These are phyloP conservation scores for Rhexocercosporidium sp. DNA, from an alignment of 2,329 filamentous ascomycete genomes.

Conservation along the genomic window DNA sequence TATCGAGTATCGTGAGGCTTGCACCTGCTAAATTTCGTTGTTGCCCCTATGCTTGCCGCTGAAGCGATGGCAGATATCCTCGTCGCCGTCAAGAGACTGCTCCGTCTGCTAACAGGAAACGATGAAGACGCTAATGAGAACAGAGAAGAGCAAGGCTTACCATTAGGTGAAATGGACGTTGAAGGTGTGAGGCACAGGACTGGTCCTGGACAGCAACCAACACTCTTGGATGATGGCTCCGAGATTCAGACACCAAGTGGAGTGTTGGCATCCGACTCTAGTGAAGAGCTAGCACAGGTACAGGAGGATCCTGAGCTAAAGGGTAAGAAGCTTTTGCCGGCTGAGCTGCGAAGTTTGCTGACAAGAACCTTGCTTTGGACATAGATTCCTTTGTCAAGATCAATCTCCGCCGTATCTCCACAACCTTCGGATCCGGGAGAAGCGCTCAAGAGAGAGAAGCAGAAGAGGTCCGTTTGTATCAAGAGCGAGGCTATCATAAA, in stretches of 20 bases:
- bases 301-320: not conserved
- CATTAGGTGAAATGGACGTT: not conserved
- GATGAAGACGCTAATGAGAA: conserved; percentile 4
- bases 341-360: not conserved
- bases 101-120: not conserved
- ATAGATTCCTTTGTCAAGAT: conserved; percentile 5
- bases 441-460: not conserved
- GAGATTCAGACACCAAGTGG: not conserved
- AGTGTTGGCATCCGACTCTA: not conserved
- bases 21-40: not conserved
- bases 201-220: not conserved
- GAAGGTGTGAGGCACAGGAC: not conserved
- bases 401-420: not conserved
- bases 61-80: not conserved
- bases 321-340: not conserved
- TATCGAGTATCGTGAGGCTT: not conserved
- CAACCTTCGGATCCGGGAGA: not conserved
- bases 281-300: not conserved
- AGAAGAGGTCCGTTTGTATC: not conserved
- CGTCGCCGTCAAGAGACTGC: not conserved
- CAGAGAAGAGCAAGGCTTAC: conserved; percentile 10
- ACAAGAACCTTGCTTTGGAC: not conserved
- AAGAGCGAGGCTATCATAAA: conserved; percentile 2
- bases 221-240: not conserved
- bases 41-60: not conserved